Percentiles rank a stretch among this genome's conserved stretches.
phyloP scores from a whole-genome alignment of 2,329 filamentous ascomycete species.

The Macrophomina tecta region DNA sequence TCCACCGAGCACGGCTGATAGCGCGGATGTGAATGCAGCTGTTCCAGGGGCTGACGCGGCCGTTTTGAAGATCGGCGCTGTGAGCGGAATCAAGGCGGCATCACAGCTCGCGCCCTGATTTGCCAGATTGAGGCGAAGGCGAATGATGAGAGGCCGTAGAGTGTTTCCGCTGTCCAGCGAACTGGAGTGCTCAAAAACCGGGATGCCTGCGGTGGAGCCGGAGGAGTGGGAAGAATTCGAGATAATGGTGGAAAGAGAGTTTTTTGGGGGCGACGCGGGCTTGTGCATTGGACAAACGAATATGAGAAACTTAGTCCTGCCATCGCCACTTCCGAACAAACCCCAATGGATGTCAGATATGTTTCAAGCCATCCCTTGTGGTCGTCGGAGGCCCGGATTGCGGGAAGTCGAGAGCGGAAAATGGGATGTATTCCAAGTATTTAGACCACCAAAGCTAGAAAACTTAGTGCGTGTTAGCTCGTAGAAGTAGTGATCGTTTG shows the following conservation, averaged over 20 bases:
- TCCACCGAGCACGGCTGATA: conserved; percentile 30
- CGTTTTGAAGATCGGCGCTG: conserved; percentile 3
- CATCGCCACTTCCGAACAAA: conserved; percentile 31
- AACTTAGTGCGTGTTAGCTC: conserved; percentile 30
- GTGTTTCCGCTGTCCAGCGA: conserved; percentile 29
- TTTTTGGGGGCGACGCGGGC: conserved; percentile 36
- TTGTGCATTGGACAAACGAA: conserved; percentile 23
- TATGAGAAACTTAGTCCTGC: conserved; percentile 24
- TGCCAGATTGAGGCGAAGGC: conserved; percentile 41
- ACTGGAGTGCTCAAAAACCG: conserved; percentile 33
- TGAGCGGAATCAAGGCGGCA: conserved; percentile 42
- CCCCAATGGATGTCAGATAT: conserved; percentile 32
- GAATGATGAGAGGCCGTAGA: conserved; percentile 36
- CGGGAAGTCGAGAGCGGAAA: conserved; percentile 34
- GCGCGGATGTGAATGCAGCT: background rate
- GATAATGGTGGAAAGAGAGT: conserved; percentile 37
- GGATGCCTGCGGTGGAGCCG: background rate
- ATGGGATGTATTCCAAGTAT: conserved; percentile 35
- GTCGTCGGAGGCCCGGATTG: conserved; percentile 29
- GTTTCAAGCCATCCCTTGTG: conserved; percentile 32
- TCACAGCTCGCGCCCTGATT: conserved; percentile 42
- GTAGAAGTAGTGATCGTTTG: conserved; percentile 27
- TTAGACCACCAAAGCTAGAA: conserved; percentile 18
- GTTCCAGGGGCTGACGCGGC: background rate
- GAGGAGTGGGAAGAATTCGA: conserved; percentile 30